Conservation (phyloP, 768 basidiomycete genomes). For the Hypholoma fasciculare region DNA sequence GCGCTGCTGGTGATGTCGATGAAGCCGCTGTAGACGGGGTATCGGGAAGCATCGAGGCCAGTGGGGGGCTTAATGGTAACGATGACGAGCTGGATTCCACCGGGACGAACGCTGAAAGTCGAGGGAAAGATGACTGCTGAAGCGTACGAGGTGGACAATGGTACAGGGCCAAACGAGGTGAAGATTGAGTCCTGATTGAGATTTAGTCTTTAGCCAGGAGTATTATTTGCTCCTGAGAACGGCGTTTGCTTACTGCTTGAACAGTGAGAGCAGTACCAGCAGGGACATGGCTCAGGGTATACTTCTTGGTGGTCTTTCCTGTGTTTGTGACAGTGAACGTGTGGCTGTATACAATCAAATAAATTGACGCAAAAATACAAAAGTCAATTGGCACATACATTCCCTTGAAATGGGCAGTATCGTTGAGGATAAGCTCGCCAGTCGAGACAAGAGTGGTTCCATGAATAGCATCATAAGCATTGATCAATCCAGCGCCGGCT, state of each 20-base stretch:
- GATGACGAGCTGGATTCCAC: slow-evolving; percentile 36
- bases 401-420: slow-evolving; percentile 53
- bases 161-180: slow-evolving; percentile 47
- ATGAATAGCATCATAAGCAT: slow-evolving; percentile 57
- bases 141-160: slow-evolving; percentile 42
- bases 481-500: slow-evolving; percentile 56
- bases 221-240: neutral
- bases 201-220: neutral
- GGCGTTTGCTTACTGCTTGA: slow-evolving; percentile 28
- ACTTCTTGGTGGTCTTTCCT: slow-evolving; percentile 38
- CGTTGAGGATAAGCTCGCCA: slow-evolving; percentile 58
- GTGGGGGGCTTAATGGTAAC: slow-evolving; percentile 49
- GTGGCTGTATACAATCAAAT: slow-evolving; percentile 28
- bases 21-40: slow-evolving; percentile 62
- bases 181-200: slow-evolving; percentile 34
- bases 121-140: slow-evolving; percentile 42
- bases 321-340: slow-evolving; percentile 51
- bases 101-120: slow-evolving; percentile 45
- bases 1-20: slow-evolving; percentile 39
- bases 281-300: slow-evolving; percentile 49
- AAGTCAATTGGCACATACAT: slow-evolving; percentile 28
- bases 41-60: slow-evolving; percentile 36
- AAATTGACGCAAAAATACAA: neutral
- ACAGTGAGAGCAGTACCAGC: slow-evolving; percentile 55
- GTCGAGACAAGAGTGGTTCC: slow-evolving; percentile 50